These are phyloP conservation scores for Wickerhamomyces queroliae DNA, from an alignment of 805 yeast genomes.

Conservation along the genomic window DNA sequence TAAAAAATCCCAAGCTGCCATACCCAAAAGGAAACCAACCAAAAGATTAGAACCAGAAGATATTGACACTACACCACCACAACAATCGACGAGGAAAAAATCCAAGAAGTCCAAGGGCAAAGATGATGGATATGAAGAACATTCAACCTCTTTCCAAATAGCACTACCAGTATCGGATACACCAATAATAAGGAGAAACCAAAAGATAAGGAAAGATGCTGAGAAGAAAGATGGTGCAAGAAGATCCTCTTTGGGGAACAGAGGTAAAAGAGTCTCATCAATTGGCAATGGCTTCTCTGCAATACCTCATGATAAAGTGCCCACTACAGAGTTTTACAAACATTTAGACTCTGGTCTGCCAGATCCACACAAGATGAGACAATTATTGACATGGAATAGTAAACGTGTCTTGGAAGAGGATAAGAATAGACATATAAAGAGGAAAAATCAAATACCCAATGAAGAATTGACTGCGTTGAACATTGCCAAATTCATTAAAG, in stretches of 20 bases:
- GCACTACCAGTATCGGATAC: conserved; percentile 31
- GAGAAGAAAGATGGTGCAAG: conserved; percentile 25
- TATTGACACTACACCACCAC: not conserved
- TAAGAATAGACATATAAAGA: conserved; percentile 20
- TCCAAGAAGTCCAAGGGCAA: not conserved
- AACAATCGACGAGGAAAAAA: not conserved
- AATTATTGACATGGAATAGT: conserved; percentile 62
- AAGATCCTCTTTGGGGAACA: conserved; percentile 44
- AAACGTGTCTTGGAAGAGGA: conserved; percentile 34
- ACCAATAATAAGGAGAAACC: conserved; percentile 31
- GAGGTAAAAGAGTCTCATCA: conserved; percentile 72
- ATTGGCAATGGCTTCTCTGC: conserved; percentile 69
- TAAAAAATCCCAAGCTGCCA: not conserved
- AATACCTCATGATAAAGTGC: conserved; percentile 59
- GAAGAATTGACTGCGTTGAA: conserved; percentile 39
- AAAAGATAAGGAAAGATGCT: conserved; percentile 22
- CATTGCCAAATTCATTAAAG: conserved; percentile 59
- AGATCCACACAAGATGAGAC: conserved; percentile 70
- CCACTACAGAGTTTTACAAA: conserved; percentile 49
- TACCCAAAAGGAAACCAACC: not conserved
- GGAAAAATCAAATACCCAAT: conserved; percentile 20
- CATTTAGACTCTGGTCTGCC: conserved; percentile 57
- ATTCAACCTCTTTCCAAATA: conserved; percentile 20
- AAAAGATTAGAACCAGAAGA: not conserved
- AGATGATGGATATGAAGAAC: conserved; percentile 13